Conservation (phyloP, 441 rosid species). For the Oxalis stricta region DNA sequence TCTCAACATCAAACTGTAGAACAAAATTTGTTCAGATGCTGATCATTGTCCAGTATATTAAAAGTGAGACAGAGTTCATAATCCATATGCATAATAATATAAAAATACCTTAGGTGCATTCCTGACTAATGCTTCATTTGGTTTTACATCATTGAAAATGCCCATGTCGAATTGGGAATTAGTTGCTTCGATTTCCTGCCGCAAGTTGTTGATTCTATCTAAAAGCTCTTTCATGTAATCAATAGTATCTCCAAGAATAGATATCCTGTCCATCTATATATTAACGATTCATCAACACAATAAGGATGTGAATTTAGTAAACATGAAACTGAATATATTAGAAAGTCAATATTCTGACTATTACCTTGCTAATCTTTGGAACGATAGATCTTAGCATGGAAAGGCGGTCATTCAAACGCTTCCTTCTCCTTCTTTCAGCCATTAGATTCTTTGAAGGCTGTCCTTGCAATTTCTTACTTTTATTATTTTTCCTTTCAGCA, state of each 20-base stretch:
- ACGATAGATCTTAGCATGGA: slow-evolving; percentile 95
- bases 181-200: slow-evolving; percentile 34
- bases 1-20: slow-evolving; percentile 73
- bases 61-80: too few species aligned
- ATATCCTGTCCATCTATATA: slow-evolving; percentile 86
- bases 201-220: slow-evolving; percentile 60
- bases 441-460: slow-evolving; percentile 95
- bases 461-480: slow-evolving; percentile 41
- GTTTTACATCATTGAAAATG: slow-evolving; percentile 36
- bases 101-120: slow-evolving; percentile 72
- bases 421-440: slow-evolving; percentile 90
- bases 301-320: too few species aligned
- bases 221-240: slow-evolving; percentile 92
- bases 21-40: too few species aligned
- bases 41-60: too few species aligned
- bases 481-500: slow-evolving; percentile 12
- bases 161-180: slow-evolving; percentile 17
- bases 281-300: background rate
- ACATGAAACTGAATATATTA: background rate
- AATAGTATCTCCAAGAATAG: slow-evolving; percentile 90
- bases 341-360: background rate
- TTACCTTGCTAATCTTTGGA: slow-evolving; percentile 91
- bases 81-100: background rate
- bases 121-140: slow-evolving; percentile 44
- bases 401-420: slow-evolving; percentile 79